Base-by-base conservation (phyloP, 176 grass and related monocot species). In the Zea mays region DNA sequence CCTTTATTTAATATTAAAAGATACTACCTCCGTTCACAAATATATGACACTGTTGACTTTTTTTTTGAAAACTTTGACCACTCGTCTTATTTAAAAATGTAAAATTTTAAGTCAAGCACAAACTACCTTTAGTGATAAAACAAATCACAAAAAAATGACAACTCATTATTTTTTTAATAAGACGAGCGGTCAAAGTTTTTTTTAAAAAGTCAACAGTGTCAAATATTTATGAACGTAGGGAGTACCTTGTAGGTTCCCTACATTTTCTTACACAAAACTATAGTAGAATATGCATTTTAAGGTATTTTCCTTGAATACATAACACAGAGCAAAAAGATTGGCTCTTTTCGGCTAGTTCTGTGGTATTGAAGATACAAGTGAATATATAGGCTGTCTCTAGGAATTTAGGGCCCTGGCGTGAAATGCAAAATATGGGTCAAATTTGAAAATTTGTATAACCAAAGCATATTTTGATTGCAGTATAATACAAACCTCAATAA, bases 261-360 rank as follows among this genome's bases (percentile, higher is more conserved):
- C 15, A 49, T 49, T 69, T 63, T 55, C 19, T 41, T 74, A 10
- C 40, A 59, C 39, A 37, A 62, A 59, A 43, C 42, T 45, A 48
- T 10, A 37, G 33, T 77, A 62, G 4, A 74, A 36, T 81, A 62
- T 84, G 4, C 7, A 77, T 74, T 84, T 68, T 20, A 58, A 55
- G 48, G 80, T 63, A 89, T 39, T 73, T 46, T 75, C 49, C 34
- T 63, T 72, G 17, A 58, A 21, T 57, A 5, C 10, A 27, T 69
- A 44, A 3, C 2, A 2, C 11, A 68, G 42, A 47, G n/a, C 0
- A 47, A 19, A 69, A 47, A 2, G 10, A 56, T 65, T 6, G 56
- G 39, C 5, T 82, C 13, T 64, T 77, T 6, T 14, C 12, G 71
- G 57, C 47, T 67, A 57, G 71, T 34, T 27, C 77, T 76, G 13